phyloP scores from a whole-genome alignment of 345 rosid species.

The Melaleuca quinquenervia region DNA sequence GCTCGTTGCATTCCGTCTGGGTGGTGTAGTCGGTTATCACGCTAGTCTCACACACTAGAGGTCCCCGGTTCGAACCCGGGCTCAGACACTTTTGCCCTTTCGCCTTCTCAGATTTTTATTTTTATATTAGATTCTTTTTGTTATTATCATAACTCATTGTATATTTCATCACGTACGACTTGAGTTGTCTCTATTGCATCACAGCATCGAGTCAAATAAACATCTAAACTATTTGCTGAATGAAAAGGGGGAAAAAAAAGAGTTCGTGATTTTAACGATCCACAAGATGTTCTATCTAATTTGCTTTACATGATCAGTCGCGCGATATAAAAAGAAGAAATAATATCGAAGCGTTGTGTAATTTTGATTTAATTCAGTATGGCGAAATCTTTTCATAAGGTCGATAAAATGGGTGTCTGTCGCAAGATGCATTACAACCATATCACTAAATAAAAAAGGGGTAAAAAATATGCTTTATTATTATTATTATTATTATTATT shows the following conservation, averaged over 20 bases:
- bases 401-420: background rate
- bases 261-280: too few relatives aligned
- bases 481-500: background rate
- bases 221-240: background rate
- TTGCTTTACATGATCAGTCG: background rate
- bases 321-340: background rate
- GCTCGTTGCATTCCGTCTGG: conserved; percentile 13
- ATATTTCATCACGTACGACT: background rate
- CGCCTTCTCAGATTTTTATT: background rate
- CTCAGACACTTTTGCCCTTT: conserved; percentile 16
- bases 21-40: conserved; percentile 80
- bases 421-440: background rate
- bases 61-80: conserved; percentile 67
- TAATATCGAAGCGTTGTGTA: background rate
- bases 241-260: fast-evolving
- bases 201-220: too few relatives aligned
- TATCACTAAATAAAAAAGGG: too few relatives aligned
- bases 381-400: background rate
- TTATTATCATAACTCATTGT: background rate
- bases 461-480: too few relatives aligned
- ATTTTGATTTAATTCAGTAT: background rate
- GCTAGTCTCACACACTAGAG: conserved; percentile 72
- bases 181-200: background rate
- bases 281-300: too few relatives aligned
- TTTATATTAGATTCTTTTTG: background rate